Percentiles rank a stretch among this genome's conserved stretches.
phyloP scores from a whole-genome alignment of 495 filamentous ascomycete species.

The Neurospora sp. region DNA sequence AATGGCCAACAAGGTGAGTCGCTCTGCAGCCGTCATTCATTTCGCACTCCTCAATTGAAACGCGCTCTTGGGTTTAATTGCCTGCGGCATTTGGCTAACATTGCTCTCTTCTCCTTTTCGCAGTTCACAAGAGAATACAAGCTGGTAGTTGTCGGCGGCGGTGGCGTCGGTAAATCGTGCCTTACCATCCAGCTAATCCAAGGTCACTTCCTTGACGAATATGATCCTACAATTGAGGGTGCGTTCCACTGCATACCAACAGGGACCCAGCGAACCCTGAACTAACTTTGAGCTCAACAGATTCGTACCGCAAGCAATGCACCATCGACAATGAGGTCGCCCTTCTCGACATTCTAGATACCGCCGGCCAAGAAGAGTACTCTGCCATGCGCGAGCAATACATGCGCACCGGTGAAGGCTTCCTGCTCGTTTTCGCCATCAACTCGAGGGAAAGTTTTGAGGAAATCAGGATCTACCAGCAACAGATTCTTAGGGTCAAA shows the following conservation, averaged over 20 bases:
- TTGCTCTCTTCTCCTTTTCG: neutral
- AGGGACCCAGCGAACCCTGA: neutral
- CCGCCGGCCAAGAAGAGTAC: conserved; percentile 97
- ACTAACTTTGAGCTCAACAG: conserved; percentile 34
- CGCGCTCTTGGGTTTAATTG: neutral
- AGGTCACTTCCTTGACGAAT: conserved; percentile 97
- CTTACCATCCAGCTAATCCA: conserved; percentile 99
- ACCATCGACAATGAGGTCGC: conserved; percentile 97
- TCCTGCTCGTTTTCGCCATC: conserved; percentile 96
- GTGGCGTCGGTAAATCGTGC: conserved; percentile 98
- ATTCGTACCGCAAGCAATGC: conserved; percentile 99
- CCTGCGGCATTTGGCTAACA: conserved; percentile 6
- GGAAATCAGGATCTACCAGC: conserved; percentile 95
- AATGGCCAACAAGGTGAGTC: neutral
- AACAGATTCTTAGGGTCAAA: conserved; percentile 96
- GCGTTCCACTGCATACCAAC: conserved; percentile 16
- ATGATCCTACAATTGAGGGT: conserved; percentile 99
- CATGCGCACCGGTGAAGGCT: conserved; percentile 98
- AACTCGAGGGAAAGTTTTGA: conserved; percentile 95
- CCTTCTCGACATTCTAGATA: conserved; percentile 93
- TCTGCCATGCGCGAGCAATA: conserved; percentile 99
- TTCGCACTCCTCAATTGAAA: neutral
- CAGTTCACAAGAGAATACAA: conserved; percentile 99
- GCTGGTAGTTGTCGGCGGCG: conserved; percentile 93
- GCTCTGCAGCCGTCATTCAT: neutral